Base-by-base conservation (phyloP, 1,139 yeast species). In the Lodderomyces orthopsilosis region DNA sequence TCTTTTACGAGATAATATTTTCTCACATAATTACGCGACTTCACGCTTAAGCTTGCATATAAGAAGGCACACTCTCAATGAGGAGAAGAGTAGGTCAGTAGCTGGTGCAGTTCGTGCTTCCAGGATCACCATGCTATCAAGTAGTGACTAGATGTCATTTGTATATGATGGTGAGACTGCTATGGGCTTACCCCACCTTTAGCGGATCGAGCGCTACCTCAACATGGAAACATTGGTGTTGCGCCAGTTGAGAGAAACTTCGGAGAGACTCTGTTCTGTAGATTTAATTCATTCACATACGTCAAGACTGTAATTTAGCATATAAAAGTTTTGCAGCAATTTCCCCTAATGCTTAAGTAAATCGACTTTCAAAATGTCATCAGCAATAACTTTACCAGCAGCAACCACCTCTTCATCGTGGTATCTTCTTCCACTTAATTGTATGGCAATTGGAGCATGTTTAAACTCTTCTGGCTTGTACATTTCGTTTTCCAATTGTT, bases 361-460 rank as follows among this genome's bases (percentile, higher is more conserved):
- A 40, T 62, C 61, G 37, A 54, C 57, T 2, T 52, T 56, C 35
- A 64, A 54, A 35, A 61, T 47, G 30, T 62, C 60, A 35, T 62
- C 60, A 32, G 57, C 64, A 43, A 71, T 57, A 13, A 68, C 55
- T 45, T 63, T 66, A 41, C 69, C 68, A 30, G 69, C 72, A 42
- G 74, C 74, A 34, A 69, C 60, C 27, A 69, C 72, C 41, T 69
- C 74, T 51, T 69, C 75, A 49, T 69, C 75, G 38, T 50, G 55
- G 51, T 66, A 69, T 51, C 74, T 62, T 52, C 67, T 61, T 30
- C 74, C 74, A 27, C 63, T 54, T 38, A 69, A 59, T 52, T 69
- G 75, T 44, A 69, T 59, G n/a, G 66, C 75, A 47, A 69, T 57
- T 28, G 75, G 75, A 2, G 75, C 75, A 14, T 70, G 70, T 13